Evolutionary conservation across 1,139 yeast species (phyloP).

Genomic region (Debaryomyces udenii): DNA sequence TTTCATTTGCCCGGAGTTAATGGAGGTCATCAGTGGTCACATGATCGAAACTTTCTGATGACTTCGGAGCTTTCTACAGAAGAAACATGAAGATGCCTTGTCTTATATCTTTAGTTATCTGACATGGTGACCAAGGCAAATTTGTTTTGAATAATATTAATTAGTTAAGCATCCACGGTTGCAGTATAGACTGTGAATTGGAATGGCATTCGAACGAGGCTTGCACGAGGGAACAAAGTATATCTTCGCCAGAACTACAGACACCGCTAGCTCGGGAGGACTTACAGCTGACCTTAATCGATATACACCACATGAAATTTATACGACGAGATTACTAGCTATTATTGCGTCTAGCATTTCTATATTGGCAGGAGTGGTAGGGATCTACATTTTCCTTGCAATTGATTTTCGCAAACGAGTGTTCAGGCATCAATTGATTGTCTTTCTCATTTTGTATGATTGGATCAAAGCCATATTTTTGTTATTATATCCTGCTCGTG

Average conservation of each 20-base stretch:
- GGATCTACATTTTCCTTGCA: constrained; percentile 57
- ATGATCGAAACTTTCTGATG: no score
- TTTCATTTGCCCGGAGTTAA: no score
- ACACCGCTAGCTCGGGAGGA: constrained; percentile 5
- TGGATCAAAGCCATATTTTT: constrained; percentile 72
- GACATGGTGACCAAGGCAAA: no score
- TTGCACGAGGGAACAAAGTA: no score
- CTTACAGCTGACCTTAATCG: constrained; percentile 11
- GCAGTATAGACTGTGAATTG: no score
- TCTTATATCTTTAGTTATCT: no score
- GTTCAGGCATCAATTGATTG: constrained; percentile 73
- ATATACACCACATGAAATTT: constrained; percentile 7
- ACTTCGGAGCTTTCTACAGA: no score
- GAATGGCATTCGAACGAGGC: no score
- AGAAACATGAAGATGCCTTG: no score
- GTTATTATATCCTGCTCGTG: constrained; percentile 70
- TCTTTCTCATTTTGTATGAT: constrained; percentile 69
- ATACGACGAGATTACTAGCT: constrained; percentile 5
- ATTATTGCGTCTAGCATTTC: constrained; percentile 56
- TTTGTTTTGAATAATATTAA: no score
- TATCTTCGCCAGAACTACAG: background rate
- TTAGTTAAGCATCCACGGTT: no score
- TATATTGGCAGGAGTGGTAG: constrained; percentile 54
- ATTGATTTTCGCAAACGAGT: constrained; percentile 64
- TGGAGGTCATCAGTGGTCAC: no score